A percentile compares a stretch with the other conserved stretches of the same genome.
Evolutionary conservation across 2,329 filamentous ascomycete genomes (phyloP).

Genomic region (Emergomyces orientalis): DNA sequence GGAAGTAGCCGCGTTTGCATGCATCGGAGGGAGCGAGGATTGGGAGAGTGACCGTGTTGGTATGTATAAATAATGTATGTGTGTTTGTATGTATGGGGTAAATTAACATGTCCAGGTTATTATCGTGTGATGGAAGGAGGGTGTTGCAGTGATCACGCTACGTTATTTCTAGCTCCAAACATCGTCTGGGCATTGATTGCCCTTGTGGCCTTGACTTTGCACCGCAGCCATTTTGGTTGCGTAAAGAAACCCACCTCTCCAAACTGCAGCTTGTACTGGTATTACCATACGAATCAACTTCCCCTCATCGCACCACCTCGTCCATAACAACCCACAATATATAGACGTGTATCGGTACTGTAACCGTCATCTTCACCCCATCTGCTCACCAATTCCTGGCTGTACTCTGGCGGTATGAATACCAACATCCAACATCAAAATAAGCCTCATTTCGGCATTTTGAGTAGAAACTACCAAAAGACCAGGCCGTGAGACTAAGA

Average conservation of each 20-base stretch:
- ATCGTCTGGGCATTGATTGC: not conserved
- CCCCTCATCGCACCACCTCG: not conserved
- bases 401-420: not conserved
- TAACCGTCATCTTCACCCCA: not conserved
- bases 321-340: not conserved
- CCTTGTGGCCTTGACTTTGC: not conserved
- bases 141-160: conserved; percentile 7
- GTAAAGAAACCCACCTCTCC: not conserved
- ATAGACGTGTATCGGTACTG: not conserved
- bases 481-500: not conserved
- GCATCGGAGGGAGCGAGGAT: too few species aligned
- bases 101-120: too few species aligned
- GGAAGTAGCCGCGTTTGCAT: too few species aligned
- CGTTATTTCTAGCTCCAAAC: conserved; percentile 4
- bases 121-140: not conserved
- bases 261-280: not conserved
- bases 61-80: too few species aligned
- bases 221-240: not conserved
- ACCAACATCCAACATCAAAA: not conserved
- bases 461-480: not conserved
- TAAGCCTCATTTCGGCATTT: not conserved
- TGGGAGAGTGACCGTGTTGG: too few species aligned
- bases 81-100: too few species aligned
- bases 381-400: not conserved
- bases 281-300: not conserved